A percentile compares a stretch with the other conserved stretches of the same genome.
These are phyloP conservation scores for Delonix regia DNA, from an alignment of 306 rosid species.

Conservation along the genomic window DNA sequence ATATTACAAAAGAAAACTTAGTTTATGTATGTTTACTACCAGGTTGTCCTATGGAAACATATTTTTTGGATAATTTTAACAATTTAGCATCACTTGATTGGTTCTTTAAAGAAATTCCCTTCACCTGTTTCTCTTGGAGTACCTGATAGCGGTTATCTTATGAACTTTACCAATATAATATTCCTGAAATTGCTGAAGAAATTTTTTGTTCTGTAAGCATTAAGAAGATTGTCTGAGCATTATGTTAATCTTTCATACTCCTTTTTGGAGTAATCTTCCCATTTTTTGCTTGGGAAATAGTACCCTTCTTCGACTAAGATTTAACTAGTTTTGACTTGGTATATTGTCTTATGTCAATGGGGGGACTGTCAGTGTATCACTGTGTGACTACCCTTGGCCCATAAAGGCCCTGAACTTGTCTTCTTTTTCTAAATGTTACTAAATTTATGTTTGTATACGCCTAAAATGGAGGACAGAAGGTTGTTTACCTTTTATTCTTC, in stretches of 20 bases:
- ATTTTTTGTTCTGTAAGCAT: background rate
- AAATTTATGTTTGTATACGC: background rate
- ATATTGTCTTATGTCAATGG: background rate
- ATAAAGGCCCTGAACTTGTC: background rate
- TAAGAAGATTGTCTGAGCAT: background rate
- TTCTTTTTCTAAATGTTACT: background rate
- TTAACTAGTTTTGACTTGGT: background rate
- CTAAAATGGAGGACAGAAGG: background rate
- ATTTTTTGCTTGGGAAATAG: background rate
- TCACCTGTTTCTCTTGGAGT: background rate
- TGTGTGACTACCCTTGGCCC: background rate
- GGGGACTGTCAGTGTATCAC: background rate
- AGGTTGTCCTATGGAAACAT: background rate
- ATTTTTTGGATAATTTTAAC: background rate
- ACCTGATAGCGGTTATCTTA: background rate
- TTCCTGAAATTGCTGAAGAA: slow-evolving; percentile 15
- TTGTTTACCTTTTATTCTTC: background rate
- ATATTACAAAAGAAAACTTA: background rate
- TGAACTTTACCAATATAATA: background rate
- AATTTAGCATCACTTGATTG: background rate
- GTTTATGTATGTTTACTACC: background rate
- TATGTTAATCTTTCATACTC: background rate
- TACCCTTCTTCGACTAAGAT: background rate
- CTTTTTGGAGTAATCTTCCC: background rate
- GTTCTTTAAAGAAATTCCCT: background rate